Percentiles rank a stretch among this genome's conserved stretches.
Conservation (phyloP, 805 yeast species). For the Torulaspora maleeae region DNA sequence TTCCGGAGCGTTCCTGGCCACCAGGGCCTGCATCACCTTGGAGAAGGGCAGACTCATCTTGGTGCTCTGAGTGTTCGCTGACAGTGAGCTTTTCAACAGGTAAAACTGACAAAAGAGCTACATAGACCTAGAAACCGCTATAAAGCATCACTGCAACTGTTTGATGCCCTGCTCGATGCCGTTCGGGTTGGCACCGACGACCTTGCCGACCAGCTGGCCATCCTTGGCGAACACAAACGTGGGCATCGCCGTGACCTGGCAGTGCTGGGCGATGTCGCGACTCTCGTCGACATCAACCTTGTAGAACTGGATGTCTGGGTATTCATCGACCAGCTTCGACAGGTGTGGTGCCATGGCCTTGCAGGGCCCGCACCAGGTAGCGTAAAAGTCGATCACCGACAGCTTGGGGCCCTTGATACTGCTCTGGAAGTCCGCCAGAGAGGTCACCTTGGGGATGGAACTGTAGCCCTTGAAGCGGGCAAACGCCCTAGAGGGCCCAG, state of each 20-base stretch:
- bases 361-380: constrained; percentile 79
- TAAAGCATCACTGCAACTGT: constrained; percentile 11
- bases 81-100: neutral
- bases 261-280: constrained; percentile 54
- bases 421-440: constrained; percentile 37
- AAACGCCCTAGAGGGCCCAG: neutral
- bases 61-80: neutral
- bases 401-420: constrained; percentile 31
- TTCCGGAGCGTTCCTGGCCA: constrained; percentile 22
- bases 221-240: constrained; percentile 60
- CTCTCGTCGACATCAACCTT: constrained; percentile 69
- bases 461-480: constrained; percentile 12
- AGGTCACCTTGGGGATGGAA: constrained; percentile 35
- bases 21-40: constrained; percentile 19
- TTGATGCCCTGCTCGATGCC: constrained; percentile 35
- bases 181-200: constrained; percentile 57
- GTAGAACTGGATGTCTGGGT: constrained; percentile 49
- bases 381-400: constrained; percentile 60
- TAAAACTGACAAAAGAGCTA: neutral
- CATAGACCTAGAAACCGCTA: neutral
- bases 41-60: constrained; percentile 19
- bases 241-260: constrained; percentile 71
- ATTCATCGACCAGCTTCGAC: constrained; percentile 38
- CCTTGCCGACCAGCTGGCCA: constrained; percentile 51
- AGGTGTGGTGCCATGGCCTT: constrained; percentile 62